Percentiles rank a stretch among this genome's conserved stretches.
phyloP scores from a whole-genome alignment of 306 rosid genomes.

The Fragaria nilgerrensis region DNA sequence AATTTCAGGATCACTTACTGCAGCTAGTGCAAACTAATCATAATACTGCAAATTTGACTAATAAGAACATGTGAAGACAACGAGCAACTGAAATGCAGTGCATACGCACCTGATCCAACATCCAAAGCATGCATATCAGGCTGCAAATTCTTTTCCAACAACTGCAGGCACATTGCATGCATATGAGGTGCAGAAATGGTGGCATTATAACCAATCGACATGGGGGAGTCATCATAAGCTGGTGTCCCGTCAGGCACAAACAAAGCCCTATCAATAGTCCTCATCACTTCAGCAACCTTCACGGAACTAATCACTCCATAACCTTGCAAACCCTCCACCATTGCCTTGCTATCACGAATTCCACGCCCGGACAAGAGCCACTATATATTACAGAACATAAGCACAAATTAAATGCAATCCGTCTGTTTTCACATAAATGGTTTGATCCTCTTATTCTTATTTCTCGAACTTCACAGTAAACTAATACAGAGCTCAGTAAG shows the following conservation, averaged over 20 bases:
- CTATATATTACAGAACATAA: slow-evolving; percentile 39
- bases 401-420: neutral
- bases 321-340: slow-evolving; percentile 73
- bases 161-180: slow-evolving; percentile 93
- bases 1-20: slow-evolving; percentile 8
- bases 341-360: slow-evolving; percentile 57
- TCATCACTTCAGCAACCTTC: slow-evolving; percentile 75
- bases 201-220: slow-evolving; percentile 83
- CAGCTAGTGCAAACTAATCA: neutral
- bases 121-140: slow-evolving; percentile 92
- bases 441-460: neutral
- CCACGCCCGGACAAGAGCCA: slow-evolving; percentile 59
- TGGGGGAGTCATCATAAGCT: slow-evolving; percentile 77
- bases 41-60: neutral
- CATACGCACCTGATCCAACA: slow-evolving; percentile 74
- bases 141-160: slow-evolving; percentile 76
- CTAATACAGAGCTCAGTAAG: neutral
- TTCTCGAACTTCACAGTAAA: neutral
- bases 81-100: neutral
- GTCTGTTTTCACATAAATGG: neutral
- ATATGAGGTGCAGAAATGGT: slow-evolving; percentile 99
- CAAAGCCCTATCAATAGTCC: slow-evolving; percentile 66
- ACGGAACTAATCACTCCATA: slow-evolving; percentile 63
- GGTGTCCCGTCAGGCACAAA: slow-evolving; percentile 67
- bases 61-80: neutral